phyloP scores from a whole-genome alignment of 2,329 filamentous ascomycete genomes.

The Alternaria atra region DNA sequence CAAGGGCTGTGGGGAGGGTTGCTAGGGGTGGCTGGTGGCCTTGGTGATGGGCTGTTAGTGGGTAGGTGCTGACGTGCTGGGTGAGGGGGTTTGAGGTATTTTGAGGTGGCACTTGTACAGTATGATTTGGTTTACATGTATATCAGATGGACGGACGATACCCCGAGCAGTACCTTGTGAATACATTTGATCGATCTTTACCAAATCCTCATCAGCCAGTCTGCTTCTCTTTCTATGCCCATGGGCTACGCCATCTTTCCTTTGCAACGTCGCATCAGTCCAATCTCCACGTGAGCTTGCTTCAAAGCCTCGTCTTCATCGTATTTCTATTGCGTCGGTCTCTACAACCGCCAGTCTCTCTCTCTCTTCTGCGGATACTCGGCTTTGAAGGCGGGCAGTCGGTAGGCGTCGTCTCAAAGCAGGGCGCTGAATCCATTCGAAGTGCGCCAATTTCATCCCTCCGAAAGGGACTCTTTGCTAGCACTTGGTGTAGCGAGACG shows the following conservation, averaged over 20 bases:
- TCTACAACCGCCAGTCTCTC: not conserved
- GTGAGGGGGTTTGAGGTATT: not conserved
- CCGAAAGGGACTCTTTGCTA: not conserved
- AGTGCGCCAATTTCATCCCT: not conserved
- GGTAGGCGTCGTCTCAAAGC: not conserved
- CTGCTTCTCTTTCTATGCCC: not conserved
- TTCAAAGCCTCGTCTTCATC: not conserved
- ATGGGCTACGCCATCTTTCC: not conserved
- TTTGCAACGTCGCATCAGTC: not conserved
- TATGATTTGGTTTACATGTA: conserved; percentile 5
- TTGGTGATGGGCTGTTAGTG: conserved; percentile 22
- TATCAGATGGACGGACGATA: conserved; percentile 7
- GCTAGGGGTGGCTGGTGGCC: conserved; percentile 38
- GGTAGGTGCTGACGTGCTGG: not conserved
- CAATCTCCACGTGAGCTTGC: not conserved
- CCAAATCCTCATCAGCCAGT: not conserved
- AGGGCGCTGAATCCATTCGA: not conserved
- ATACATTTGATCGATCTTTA: not conserved
- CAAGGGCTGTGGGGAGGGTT: conserved; percentile 21
- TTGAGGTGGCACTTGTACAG: not conserved
- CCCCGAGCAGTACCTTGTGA: not conserved
- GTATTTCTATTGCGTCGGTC: not conserved
- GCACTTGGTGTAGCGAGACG: not conserved
- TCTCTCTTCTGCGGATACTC: not conserved
- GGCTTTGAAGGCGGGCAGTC: not conserved